Conservation (phyloP, 164 flowering plant genomes). For the Nelumbo lutea region DNA sequence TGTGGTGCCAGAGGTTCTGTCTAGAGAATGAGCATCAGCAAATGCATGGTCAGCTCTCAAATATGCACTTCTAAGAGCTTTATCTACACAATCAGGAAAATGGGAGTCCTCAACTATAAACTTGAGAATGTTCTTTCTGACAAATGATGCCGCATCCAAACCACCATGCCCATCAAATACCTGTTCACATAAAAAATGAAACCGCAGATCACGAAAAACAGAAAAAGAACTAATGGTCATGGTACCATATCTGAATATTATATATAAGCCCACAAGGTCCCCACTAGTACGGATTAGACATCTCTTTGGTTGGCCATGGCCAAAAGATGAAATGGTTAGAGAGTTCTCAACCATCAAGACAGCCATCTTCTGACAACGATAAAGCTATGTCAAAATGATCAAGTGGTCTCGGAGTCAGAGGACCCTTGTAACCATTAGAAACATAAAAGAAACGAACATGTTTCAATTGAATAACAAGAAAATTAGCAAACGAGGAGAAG, state of each 20-base stretch:
- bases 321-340: neutral
- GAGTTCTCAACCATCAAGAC: neutral
- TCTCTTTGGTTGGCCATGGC: neutral
- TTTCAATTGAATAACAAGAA: neutral
- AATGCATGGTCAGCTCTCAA: conserved; percentile 74
- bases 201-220: conserved; percentile 3
- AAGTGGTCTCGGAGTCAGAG: neutral
- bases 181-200: conserved; percentile 32
- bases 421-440: neutral
- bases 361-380: neutral
- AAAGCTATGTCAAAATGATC: neutral
- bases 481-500: neutral
- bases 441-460: neutral
- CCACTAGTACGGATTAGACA: neutral
- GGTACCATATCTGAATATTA: neutral
- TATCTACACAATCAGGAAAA: conserved; percentile 57
- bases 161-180: conserved; percentile 99
- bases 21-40: conserved; percentile 68
- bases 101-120: conserved; percentile 68
- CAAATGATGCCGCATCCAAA: conserved; percentile 71
- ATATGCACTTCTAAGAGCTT: conserved; percentile 77
- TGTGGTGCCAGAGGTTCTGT: conserved; percentile 91
- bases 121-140: conserved; percentile 60
- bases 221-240: neutral
- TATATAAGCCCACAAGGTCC: neutral